These are phyloP conservation scores for Thraustotheca clavata DNA, from an alignment of 352 stramenopile species.

Conservation along the genomic window DNA sequence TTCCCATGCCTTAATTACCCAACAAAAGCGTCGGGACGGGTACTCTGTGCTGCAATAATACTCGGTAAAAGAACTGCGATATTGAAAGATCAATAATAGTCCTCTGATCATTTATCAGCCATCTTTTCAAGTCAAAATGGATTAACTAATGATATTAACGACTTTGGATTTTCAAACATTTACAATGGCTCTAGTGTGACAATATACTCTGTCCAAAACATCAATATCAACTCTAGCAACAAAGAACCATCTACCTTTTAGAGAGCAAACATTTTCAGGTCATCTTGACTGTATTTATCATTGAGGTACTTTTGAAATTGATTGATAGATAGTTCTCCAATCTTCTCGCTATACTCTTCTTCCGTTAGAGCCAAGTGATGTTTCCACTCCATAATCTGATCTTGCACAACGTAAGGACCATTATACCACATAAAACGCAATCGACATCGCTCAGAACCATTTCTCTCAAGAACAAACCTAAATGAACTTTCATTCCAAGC, in stretches of 20 bases:
- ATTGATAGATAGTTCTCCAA: background rate
- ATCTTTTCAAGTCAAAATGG: too few species aligned
- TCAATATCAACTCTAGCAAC: too few species aligned
- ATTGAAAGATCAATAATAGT: too few species aligned
- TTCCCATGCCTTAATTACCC: background rate
- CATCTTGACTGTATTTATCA: background rate
- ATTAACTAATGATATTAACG: too few species aligned
- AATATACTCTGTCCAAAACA: too few species aligned
- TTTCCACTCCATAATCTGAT: background rate
- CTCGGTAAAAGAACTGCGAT: too few species aligned
- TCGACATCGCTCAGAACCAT: background rate
- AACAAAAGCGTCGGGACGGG: background rate
- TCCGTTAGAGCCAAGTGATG: background rate
- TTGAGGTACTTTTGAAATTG: background rate
- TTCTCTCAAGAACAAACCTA: background rate
- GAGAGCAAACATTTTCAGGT: background rate
- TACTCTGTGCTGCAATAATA: slow-evolving; percentile 2
- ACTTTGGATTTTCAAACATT: too few species aligned
- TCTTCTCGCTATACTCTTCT: background rate
- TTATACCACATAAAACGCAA: slow-evolving; percentile 6
- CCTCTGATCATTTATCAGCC: too few species aligned
- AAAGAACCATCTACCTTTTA: too few species aligned
- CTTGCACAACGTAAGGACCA: background rate
- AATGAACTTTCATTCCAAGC: background rate
- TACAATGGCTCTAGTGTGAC: too few species aligned